Conservation (phyloP, 176 grass and related monocot genomes). For the Olyra latifolia region DNA sequence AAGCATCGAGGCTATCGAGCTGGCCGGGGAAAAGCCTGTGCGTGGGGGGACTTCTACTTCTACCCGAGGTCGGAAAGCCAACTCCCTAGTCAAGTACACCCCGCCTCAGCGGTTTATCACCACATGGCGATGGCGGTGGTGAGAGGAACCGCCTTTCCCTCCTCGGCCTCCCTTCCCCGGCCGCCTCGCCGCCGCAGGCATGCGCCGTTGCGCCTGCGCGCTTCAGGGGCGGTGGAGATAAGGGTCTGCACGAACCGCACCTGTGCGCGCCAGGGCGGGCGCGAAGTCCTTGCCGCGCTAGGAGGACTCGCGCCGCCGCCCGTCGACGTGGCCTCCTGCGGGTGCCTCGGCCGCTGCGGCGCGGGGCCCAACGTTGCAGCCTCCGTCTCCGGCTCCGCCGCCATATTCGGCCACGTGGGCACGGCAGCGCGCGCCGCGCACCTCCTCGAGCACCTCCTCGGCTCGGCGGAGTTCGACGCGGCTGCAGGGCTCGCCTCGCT, state of each 20-base stretch:
- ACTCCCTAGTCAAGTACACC: too few relatives aligned
- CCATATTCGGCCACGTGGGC: slow-evolving; percentile 59
- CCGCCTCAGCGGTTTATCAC: not conserved
- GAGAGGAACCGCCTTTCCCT: not conserved
- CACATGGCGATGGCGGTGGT: not conserved
- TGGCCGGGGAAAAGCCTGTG: too few relatives aligned
- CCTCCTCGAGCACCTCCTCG: slow-evolving; percentile 64
- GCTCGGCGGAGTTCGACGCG: slow-evolving; percentile 50
- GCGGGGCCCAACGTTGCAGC: slow-evolving; percentile 67
- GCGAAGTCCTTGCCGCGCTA: slow-evolving; percentile 68
- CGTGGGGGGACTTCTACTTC: too few relatives aligned
- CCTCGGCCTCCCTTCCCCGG: not conserved
- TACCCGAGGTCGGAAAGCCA: too few relatives aligned
- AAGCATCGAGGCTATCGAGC: too few relatives aligned
- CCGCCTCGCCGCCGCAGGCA: not conserved
- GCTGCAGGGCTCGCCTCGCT: slow-evolving; percentile 55
- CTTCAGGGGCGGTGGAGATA: slow-evolving; percentile 35
- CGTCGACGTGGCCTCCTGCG: slow-evolving; percentile 66
- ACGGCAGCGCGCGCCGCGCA: slow-evolving; percentile 57
- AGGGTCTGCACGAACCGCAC: slow-evolving; percentile 92
- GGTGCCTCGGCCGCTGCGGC: slow-evolving; percentile 82
- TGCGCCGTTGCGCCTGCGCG: not conserved
- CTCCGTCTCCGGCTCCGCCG: slow-evolving; percentile 23
- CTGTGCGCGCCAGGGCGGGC: slow-evolving; percentile 73
- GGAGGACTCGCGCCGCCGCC: slow-evolving; percentile 54